Conservation (phyloP, 1,139 yeast genomes). For the Pneumocystis wakefieldiae region DNA sequence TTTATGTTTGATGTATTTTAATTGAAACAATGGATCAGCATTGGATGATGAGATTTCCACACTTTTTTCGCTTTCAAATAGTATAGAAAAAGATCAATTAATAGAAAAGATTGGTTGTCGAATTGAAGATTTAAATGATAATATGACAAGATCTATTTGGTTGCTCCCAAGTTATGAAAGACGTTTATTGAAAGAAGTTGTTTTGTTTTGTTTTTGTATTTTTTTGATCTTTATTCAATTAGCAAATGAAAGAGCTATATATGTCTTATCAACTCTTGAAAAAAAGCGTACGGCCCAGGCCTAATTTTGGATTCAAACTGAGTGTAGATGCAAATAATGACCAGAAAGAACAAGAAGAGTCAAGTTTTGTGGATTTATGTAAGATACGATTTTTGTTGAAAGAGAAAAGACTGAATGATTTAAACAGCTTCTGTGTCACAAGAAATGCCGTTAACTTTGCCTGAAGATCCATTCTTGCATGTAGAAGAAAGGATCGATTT, state of each 20-base stretch:
- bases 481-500: background rate
- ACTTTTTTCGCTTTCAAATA: background rate
- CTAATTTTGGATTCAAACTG: background rate
- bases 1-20: background rate
- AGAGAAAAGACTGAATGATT: background rate
- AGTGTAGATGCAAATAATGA: background rate
- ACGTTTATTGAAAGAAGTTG: background rate
- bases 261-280: background rate
- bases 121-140: background rate
- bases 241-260: background rate
- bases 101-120: background rate
- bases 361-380: background rate
- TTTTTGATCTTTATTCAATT: background rate
- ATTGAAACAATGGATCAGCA: background rate
- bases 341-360: background rate
- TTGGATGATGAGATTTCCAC: background rate
- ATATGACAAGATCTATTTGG: background rate
- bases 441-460: background rate
- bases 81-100: background rate
- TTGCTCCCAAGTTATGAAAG: background rate
- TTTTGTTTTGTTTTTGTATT: background rate
- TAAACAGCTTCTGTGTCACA: background rate
- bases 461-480: background rate
- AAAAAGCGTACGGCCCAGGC: background rate
- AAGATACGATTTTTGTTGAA: background rate